phyloP scores from a whole-genome alignment of 352 stramenopile species.

The Nothophytophthora sp. region DNA sequence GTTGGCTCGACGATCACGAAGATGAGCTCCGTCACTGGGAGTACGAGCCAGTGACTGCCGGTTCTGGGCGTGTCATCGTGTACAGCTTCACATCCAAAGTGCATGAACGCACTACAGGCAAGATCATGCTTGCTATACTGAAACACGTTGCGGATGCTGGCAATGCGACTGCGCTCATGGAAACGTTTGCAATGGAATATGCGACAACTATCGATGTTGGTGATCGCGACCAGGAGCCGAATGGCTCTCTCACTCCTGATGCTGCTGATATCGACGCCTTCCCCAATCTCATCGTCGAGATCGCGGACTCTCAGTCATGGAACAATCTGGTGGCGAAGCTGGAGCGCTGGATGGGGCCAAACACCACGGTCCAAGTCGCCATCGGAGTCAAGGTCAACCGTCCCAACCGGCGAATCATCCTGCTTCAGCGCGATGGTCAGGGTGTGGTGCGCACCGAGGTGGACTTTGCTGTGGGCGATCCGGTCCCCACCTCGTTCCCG shows the following conservation, averaged over 20 bases:
- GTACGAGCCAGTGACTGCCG: conserved; percentile 14
- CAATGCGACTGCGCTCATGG: background rate
- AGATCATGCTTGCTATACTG: background rate
- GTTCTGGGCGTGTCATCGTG: conserved; percentile 5
- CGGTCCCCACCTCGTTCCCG: background rate
- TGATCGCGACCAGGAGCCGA: conserved; percentile 14
- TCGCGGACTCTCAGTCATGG: conserved; percentile 13
- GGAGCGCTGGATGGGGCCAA: conserved; percentile 16
- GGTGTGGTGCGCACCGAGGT: background rate
- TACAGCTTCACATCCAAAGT: conserved; percentile 3
- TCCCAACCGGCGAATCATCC: conserved; percentile 7
- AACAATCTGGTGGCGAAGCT: conserved; percentile 10
- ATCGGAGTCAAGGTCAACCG: conserved; percentile 9
- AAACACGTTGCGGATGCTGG: background rate
- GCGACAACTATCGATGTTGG: conserved; percentile 3
- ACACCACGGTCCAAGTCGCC: conserved; percentile 11
- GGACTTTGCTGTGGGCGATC: conserved; percentile 3
- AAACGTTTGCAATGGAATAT: background rate
- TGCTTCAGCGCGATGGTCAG: conserved; percentile 3
- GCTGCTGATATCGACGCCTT: background rate
- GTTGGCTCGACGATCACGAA: conserved; percentile 10
- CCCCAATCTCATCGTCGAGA: conserved; percentile 9
- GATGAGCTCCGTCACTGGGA: conserved; percentile 12
- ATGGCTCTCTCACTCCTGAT: conserved; percentile 3
- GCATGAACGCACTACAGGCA: background rate